A percentile compares a stretch with the other conserved stretches of the same genome.
Evolutionary conservation across 352 stramenopile species (phyloP).

Genomic region (Thalassiosira mediterranea): DNA sequence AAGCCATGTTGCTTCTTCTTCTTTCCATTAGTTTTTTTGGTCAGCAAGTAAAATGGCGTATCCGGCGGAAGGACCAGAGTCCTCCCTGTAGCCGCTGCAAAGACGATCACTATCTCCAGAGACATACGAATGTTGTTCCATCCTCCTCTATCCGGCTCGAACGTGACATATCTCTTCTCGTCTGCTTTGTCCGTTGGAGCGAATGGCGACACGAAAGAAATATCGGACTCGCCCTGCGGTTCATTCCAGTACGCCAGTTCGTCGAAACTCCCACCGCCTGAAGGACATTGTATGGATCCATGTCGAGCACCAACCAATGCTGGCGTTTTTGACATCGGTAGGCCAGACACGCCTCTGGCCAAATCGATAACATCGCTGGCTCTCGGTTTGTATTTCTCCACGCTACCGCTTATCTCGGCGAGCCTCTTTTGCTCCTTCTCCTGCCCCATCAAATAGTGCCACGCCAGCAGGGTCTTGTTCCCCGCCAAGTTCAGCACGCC

Average conservation of each 20-base stretch:
- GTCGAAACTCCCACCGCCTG: background rate
- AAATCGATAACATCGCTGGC: slow-evolving; percentile 11
- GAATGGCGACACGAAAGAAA: slow-evolving; percentile 61
- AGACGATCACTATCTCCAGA: slow-evolving; percentile 85
- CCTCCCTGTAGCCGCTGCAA: slow-evolving; percentile 83
- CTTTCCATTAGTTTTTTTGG: too few relatives aligned
- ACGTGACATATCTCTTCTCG: slow-evolving; percentile 81
- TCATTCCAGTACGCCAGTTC: slow-evolving; percentile 76
- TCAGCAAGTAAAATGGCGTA: slow-evolving; percentile 84
- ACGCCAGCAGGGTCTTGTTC: slow-evolving; percentile 22
- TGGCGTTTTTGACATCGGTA: slow-evolving; percentile 69
- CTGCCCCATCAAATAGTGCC: slow-evolving; percentile 5
- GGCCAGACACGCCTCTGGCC: slow-evolving; percentile 54
- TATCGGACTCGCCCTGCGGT: slow-evolving; percentile 51
- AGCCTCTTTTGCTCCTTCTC: slow-evolving; percentile 8
- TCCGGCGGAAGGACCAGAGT: slow-evolving; percentile 86
- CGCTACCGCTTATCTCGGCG: background rate
- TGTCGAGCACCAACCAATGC: slow-evolving; percentile 61
- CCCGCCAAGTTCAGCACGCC: slow-evolving; percentile 5
- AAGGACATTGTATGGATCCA: slow-evolving; percentile 56
- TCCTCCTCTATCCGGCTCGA: slow-evolving; percentile 85
- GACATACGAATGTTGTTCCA: slow-evolving; percentile 86
- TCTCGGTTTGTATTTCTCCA: background rate
- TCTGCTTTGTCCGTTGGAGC: slow-evolving; percentile 42
- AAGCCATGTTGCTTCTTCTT: slow-evolving; percentile 61